Percentiles rank a stretch among this genome's conserved stretches.
phyloP scores from a whole-genome alignment of 2,329 filamentous ascomycete genomes.

The Arthrobotrys conoides region DNA sequence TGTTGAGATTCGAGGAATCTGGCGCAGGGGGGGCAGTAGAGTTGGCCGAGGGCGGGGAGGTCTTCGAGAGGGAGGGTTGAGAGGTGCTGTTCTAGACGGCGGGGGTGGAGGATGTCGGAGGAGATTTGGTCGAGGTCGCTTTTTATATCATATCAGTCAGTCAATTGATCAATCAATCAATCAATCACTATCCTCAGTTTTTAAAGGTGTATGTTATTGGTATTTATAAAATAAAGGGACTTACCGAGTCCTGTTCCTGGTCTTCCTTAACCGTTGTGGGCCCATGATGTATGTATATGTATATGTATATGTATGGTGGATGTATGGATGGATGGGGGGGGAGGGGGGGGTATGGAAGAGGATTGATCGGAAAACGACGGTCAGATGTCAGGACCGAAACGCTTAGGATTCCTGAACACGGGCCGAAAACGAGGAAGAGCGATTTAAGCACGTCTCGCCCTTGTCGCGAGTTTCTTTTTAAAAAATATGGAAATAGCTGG shows the following conservation, averaged over 20 bases:
- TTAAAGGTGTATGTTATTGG: not conserved
- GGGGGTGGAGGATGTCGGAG: conserved; percentile 81
- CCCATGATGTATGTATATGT: conserved; percentile 33
- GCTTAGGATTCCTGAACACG: conserved; percentile 58
- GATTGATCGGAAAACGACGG: conserved; percentile 18
- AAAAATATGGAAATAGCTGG: not conserved
- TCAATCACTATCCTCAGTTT: not conserved
- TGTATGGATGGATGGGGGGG: not conserved
- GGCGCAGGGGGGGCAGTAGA: conserved; percentile 92
- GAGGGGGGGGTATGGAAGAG: no score
- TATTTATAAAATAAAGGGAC: conserved; percentile 45
- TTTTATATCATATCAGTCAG: not conserved
- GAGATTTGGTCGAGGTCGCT: conserved; percentile 95
- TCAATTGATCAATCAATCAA: not conserved
- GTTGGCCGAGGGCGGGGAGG: conserved; percentile 84
- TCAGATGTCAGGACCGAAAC: conserved; percentile 35
- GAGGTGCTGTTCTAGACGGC: conserved; percentile 84
- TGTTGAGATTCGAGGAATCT: conserved; percentile 94
- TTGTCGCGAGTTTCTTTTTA: conserved; percentile 44
- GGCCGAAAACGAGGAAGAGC: conserved; percentile 58
- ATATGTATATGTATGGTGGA: not conserved
- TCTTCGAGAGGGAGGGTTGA: conserved; percentile 85
- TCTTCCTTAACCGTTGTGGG: conserved; percentile 69
- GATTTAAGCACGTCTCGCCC: conserved; percentile 51
- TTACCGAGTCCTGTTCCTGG: conserved; percentile 78